Evolutionary conservation across 768 basidiomycete genomes (phyloP).

Genomic region (Phallus indusiatus): DNA sequence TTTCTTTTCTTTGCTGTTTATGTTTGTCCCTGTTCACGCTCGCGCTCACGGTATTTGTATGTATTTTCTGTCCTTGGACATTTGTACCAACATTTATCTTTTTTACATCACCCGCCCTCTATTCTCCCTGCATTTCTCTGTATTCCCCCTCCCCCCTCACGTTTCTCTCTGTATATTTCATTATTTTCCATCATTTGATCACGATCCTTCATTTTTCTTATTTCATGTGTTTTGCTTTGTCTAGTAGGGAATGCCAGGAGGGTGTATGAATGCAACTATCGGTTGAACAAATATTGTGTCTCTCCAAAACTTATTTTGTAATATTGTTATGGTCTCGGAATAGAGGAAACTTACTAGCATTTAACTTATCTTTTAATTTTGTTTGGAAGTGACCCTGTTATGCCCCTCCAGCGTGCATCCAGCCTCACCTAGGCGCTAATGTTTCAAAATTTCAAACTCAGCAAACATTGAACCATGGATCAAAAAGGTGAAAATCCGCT

Average conservation of each 20-base stretch:
- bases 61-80: not conserved
- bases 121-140: not conserved
- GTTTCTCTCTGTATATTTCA: not conserved
- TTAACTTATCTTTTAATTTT: not conserved
- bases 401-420: too few relatives aligned
- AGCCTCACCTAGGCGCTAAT: not conserved
- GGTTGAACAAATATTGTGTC: not conserved
- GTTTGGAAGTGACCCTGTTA: not conserved
- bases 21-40: too few relatives aligned
- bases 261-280: slow-evolving; percentile 1
- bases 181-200: not conserved
- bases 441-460: slow-evolving; percentile 1
- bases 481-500: slow-evolving; percentile 2
- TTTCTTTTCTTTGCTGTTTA: not conserved
- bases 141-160: not conserved
- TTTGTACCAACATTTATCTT: not conserved
- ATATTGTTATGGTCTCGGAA: not conserved
- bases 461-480: slow-evolving; percentile 3
- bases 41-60: not conserved
- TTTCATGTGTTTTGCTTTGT: not conserved
- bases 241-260: not conserved
- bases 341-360: not conserved
- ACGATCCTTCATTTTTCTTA: not conserved
- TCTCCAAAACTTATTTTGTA: not conserved
- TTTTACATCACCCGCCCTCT: not conserved